Percentiles rank a stretch among this genome's conserved stretches.
Conservation (phyloP, 768 basidiomycete species). For the Pisolithus orientalis region DNA sequence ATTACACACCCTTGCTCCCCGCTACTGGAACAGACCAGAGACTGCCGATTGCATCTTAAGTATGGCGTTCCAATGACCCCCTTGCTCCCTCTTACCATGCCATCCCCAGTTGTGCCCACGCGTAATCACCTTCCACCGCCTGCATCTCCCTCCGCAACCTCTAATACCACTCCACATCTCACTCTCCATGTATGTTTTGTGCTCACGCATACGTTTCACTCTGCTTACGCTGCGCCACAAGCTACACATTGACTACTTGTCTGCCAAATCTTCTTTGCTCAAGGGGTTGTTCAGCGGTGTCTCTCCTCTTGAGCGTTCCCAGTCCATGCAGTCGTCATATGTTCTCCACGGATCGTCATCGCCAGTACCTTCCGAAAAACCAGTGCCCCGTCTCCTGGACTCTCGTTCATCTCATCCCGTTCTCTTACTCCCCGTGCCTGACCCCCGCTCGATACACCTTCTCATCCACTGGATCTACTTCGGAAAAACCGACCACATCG, state of each 20-base stretch:
- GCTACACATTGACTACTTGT: constrained; percentile 79
- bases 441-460: constrained; percentile 63
- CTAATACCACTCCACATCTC: constrained; percentile 49
- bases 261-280: constrained; percentile 74
- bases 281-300: constrained; percentile 65
- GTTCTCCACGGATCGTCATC: not conserved
- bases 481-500: constrained; percentile 59
- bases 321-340: constrained; percentile 9
- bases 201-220: not conserved
- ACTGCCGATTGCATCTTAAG: constrained; percentile 77
- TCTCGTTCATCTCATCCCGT: constrained; percentile 57
- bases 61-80: constrained; percentile 25
- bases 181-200: constrained; percentile 50
- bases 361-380: constrained; percentile 29
- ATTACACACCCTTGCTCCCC: constrained; percentile 57
- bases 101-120: constrained; percentile 42
- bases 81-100: not conserved
- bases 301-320: constrained; percentile 53
- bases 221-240: constrained; percentile 22
- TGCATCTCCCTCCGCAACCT: constrained; percentile 8
- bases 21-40: constrained; percentile 71
- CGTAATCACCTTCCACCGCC: constrained; percentile 24
- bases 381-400: constrained; percentile 63
- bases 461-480: constrained; percentile 83
- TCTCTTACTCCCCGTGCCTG: constrained; percentile 70